Evolutionary conservation across 2,329 filamentous ascomycete species (phyloP).

Genomic region (Sporothrix globosa): DNA sequence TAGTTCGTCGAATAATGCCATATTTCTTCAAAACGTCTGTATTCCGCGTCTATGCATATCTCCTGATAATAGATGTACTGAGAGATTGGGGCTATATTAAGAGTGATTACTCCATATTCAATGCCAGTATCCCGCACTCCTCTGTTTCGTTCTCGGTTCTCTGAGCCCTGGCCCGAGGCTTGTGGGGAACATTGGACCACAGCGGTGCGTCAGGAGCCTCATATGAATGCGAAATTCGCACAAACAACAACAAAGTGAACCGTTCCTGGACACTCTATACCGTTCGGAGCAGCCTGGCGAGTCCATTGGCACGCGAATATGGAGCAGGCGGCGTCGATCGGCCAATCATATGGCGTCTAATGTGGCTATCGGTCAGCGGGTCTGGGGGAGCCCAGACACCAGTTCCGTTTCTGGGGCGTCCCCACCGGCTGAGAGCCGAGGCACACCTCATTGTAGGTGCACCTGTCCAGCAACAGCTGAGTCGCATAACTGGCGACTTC

Average conservation of each 20-base stretch:
- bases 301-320: background rate
- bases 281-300: background rate
- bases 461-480: background rate
- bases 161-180: constrained; percentile 9
- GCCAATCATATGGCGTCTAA: constrained; percentile 26
- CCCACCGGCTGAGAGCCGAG: constrained; percentile 21
- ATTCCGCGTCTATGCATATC: background rate
- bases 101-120: too few species aligned
- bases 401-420: background rate
- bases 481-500: background rate
- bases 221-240: background rate
- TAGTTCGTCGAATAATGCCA: background rate
- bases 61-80: too few species aligned
- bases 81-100: too few species aligned
- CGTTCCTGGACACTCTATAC: background rate
- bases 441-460: background rate
- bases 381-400: constrained; percentile 24
- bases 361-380: constrained; percentile 24
- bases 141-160: background rate
- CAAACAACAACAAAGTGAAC: background rate
- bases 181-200: background rate
- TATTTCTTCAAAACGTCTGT: background rate
- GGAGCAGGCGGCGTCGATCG: background rate
- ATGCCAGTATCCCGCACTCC: background rate
- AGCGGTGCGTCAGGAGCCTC: constrained; percentile 2